phyloP scores from a whole-genome alignment of 1,139 yeast genomes.

The Pichia sp. region DNA sequence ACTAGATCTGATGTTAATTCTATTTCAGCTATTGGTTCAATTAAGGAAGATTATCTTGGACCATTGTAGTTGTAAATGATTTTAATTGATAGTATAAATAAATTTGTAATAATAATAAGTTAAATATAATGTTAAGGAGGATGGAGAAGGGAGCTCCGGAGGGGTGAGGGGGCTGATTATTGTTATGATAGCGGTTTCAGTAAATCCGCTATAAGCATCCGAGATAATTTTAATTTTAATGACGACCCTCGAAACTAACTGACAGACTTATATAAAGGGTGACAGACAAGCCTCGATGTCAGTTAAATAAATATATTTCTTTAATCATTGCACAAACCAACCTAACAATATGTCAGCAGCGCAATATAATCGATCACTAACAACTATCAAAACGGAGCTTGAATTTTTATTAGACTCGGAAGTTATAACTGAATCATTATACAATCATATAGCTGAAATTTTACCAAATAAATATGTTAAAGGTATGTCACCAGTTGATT shows the following conservation, averaged over 20 bases:
- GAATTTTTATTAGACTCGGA: constrained; percentile 75
- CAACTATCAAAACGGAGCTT: constrained; percentile 68
- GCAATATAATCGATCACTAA: constrained; percentile 67
- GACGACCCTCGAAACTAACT: too few relatives aligned
- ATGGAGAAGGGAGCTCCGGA: too few relatives aligned
- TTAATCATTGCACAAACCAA: too few relatives aligned
- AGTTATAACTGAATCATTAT: constrained; percentile 58
- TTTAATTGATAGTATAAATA: background rate
- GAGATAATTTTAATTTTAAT: too few relatives aligned
- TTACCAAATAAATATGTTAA: constrained; percentile 56
- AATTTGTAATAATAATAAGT: background rate
- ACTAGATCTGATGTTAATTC: constrained; percentile 97
- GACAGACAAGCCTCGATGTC: too few relatives aligned
- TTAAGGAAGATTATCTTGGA: constrained; percentile 94
- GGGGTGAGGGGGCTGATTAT: too few relatives aligned
- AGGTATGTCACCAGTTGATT: constrained; percentile 47
- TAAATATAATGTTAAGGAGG: background rate
- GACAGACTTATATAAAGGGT: too few relatives aligned
- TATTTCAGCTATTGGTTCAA: constrained; percentile 94
- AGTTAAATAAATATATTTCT: too few relatives aligned
- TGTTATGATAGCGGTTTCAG: too few relatives aligned
- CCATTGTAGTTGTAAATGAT: constrained; percentile 37
- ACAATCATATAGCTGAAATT: constrained; percentile 40
- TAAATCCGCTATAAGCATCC: too few relatives aligned
- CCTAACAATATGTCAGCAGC: constrained; percentile 47